Evolutionary conservation across 345 rosid species (phyloP).

Genomic region (Salix brachista): DNA sequence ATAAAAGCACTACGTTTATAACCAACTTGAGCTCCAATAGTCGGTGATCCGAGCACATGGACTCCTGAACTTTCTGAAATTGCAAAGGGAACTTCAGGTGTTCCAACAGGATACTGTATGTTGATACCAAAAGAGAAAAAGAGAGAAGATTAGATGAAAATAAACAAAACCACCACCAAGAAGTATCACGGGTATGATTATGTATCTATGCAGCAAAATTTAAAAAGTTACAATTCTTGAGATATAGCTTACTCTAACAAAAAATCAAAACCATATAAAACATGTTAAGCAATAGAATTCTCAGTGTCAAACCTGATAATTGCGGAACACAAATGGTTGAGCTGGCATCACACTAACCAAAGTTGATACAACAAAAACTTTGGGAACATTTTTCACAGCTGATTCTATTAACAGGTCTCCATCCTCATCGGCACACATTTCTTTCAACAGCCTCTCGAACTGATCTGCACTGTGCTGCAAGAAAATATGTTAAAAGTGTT

Average conservation of each 20-base stretch:
- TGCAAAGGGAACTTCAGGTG: conserved; percentile 76
- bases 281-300: background rate
- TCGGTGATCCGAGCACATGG: conserved; percentile 54
- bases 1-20: conserved; percentile 86
- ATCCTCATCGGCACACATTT: conserved; percentile 96
- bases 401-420: conserved; percentile 93
- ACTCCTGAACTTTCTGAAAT: conserved; percentile 74
- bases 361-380: conserved; percentile 91
- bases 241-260: background rate
- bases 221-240: background rate
- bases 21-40: conserved; percentile 76
- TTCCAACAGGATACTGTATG: conserved; percentile 84
- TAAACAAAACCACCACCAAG: background rate
- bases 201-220: conserved; percentile 4
- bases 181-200: background rate
- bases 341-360: conserved; percentile 94
- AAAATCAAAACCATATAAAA: background rate
- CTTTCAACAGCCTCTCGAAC: conserved; percentile 90
- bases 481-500: conserved; percentile 30
- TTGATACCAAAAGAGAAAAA: conserved; percentile 13
- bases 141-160: conserved; percentile 1
- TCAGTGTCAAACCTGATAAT: conserved; percentile 69
- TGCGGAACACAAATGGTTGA: conserved; percentile 90
- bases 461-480: conserved; percentile 99
- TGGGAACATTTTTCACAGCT: conserved; percentile 82